Evolutionary conservation across 2,329 filamentous ascomycete genomes (phyloP), one percentile per base, ranked within the genome.

Genomic region (Rhynchosporium agropyri): DNA sequence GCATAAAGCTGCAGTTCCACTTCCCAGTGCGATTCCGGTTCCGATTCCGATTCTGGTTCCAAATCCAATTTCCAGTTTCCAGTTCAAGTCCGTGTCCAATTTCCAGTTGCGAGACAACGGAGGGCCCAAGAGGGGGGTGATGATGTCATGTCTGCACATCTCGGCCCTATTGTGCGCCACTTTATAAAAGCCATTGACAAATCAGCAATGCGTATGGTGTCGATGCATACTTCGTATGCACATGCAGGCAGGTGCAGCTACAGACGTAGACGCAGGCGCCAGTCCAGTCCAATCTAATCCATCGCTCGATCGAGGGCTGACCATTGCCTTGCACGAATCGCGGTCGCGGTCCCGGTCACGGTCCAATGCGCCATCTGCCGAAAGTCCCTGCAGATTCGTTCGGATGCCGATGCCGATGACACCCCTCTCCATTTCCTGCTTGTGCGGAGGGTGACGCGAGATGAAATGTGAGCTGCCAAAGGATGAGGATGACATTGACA

Each of bases 301-400:
- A 33, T 3, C 10, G 9, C 42, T 15, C 38, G 20, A 20, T 20
- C 20, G 20, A 20, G 20, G 20, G 20, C 20, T 20, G 20, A 20
- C 20, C 20, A 20, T 20, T 5, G 38, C 38, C 38, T 43, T 43
- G 42, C 42, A 15, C 13, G 15, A n/a, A 13, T 42, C 38, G 20
- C 20, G 20, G 20, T 20, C 20, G 20, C 20, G 20, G 20, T 20
- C 20, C 20, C 20, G 20, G 20, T 20, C 20, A 40, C 12, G 36
- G 36, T 29, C 31, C 31, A 3, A 38, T 26, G n/a, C 12, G 7
- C 36, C 56, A 49, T 31, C 33, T 58, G 46, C 60, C 53, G 53
- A 46, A 43, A 51, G 48, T 50, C 54, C 60, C 60, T 53, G 54
- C 50, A 57, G 49, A 51, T 51, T 29, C 20, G 20, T 20, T 20